phyloP scores from a whole-genome alignment of 2,329 filamentous ascomycete species.

The Calonectria pauciramosa region DNA sequence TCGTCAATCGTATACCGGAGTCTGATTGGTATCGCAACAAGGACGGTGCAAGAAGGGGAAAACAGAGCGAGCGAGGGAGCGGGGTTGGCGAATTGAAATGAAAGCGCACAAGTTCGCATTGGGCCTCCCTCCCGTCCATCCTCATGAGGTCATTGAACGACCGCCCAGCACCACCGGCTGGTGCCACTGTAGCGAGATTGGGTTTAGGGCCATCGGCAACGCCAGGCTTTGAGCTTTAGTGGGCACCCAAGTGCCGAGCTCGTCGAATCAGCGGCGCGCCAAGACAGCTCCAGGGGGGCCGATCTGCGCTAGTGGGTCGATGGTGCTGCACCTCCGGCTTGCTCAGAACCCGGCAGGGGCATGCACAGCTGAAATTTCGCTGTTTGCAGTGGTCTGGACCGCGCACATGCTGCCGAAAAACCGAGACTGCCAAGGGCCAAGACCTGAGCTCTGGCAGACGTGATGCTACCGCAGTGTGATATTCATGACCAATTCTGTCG shows the following conservation, averaged over 20 bases:
- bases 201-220: slow-evolving; percentile 16
- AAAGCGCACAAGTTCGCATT: not conserved
- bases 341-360: not conserved
- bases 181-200: slow-evolving; percentile 18
- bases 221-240: slow-evolving; percentile 1
- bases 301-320: slow-evolving; percentile 23
- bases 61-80: not conserved
- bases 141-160: slow-evolving; percentile 25
- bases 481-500: not conserved
- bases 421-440: slow-evolving; percentile 4
- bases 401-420: not conserved
- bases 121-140: not conserved
- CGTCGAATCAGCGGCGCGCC: slow-evolving; percentile 9
- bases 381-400: slow-evolving; percentile 1
- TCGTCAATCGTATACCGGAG: not conserved
- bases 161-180: not conserved
- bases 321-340: slow-evolving; percentile 17
- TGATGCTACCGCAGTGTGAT: not conserved
- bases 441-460: not conserved
- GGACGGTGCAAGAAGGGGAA: not conserved
- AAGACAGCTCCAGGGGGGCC: not conserved
- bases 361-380: not conserved
- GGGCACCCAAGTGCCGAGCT: slow-evolving; percentile 1
- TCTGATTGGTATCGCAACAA: not conserved
- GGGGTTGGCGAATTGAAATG: slow-evolving; percentile 12